Evolutionary conservation across 2,329 filamentous ascomycete species (phyloP).

Genomic region (Daldinia sp.): DNA sequence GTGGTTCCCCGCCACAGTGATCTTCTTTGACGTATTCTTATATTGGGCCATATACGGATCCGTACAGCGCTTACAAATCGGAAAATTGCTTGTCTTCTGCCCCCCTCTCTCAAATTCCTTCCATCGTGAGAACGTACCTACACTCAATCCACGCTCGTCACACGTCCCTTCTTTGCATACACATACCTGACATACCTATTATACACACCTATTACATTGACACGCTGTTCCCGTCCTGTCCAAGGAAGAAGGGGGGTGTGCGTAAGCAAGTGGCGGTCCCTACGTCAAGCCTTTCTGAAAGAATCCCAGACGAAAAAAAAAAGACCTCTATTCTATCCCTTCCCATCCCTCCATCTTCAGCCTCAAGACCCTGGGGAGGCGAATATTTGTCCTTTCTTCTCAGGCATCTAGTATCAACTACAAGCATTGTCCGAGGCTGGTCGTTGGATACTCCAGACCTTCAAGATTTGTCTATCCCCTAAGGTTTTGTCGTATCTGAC

Average conservation of each 20-base stretch:
- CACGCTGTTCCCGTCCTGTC: constrained; percentile 34
- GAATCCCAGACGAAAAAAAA: constrained; percentile 7
- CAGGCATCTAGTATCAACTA: constrained; percentile 4
- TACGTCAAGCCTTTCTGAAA: constrained; percentile 33
- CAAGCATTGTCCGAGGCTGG: constrained; percentile 16
- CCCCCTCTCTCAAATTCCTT: constrained; percentile 47
- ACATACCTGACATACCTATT: constrained; percentile 2
- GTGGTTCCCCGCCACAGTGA: constrained; percentile 23
- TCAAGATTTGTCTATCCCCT: constrained; percentile 2
- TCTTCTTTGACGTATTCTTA: constrained; percentile 21
- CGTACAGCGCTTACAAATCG: constrained; percentile 46
- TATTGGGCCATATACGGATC: constrained; percentile 10
- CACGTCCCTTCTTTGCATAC: constrained; percentile 27
- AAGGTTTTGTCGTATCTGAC: constrained; percentile 14
- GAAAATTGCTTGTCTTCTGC: constrained; percentile 43
- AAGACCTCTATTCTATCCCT: constrained; percentile 37
- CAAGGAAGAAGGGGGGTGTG: constrained; percentile 27
- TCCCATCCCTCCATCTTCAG: constrained; percentile 34
- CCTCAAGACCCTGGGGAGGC: constrained; percentile 33
- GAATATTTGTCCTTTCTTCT: constrained; percentile 24
- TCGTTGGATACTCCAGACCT: constrained; percentile 24
- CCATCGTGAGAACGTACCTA: constrained; percentile 30
- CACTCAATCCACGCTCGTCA: constrained; percentile 22
- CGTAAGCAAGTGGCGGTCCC: constrained; percentile 27
- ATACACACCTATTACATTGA: constrained; percentile 29